Percentiles rank a stretch among this genome's conserved stretches.
phyloP scores from a whole-genome alignment of 2,329 filamentous ascomycete species.

The Cryoendolithus antarcticus region DNA sequence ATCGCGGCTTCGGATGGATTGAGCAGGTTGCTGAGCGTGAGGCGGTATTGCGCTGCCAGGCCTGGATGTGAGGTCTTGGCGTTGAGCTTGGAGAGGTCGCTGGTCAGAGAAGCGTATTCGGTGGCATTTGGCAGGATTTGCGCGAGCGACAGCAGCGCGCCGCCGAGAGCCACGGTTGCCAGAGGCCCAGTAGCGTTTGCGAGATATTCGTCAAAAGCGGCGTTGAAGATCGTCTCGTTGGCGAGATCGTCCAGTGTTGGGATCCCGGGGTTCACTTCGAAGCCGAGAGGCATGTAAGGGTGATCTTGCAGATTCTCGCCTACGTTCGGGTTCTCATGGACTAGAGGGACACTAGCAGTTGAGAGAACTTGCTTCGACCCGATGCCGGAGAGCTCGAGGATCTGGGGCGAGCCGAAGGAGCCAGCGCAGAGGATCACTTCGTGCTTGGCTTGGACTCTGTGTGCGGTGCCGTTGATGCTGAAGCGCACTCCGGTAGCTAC shows the following conservation, averaged over 20 bases:
- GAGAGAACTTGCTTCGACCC: conserved; percentile 6
- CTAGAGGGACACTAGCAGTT: conserved; percentile 14
- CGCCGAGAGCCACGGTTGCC: conserved; percentile 4
- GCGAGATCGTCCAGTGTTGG: conserved; percentile 5
- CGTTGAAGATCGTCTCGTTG: conserved; percentile 6
- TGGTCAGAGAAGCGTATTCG: conserved; percentile 1
- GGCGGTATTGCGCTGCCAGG: background rate
- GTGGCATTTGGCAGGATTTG: background rate
- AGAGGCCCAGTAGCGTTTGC: conserved; percentile 9
- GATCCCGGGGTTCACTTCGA: conserved; percentile 2
- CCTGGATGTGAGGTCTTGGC: background rate
- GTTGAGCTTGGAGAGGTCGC: background rate
- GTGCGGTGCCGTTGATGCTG: conserved; percentile 13
- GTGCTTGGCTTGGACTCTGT: conserved; percentile 21
- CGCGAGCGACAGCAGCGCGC: conserved; percentile 2
- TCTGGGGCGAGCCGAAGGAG: conserved; percentile 42
- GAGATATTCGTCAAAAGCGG: conserved; percentile 8
- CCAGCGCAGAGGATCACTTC: conserved; percentile 48
- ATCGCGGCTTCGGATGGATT: conserved; percentile 9
- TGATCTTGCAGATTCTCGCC: conserved; percentile 52
- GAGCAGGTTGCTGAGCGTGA: conserved; percentile 7
- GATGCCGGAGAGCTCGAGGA: conserved; percentile 49
- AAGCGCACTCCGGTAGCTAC: conserved; percentile 6
- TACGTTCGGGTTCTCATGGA: conserved; percentile 46
- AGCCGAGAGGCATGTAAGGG: conserved; percentile 8